Percentiles rank a stretch among this genome's conserved stretches.
Evolutionary conservation across 768 basidiomycete species (phyloP).

Genomic region (Mycena belliarum): DNA sequence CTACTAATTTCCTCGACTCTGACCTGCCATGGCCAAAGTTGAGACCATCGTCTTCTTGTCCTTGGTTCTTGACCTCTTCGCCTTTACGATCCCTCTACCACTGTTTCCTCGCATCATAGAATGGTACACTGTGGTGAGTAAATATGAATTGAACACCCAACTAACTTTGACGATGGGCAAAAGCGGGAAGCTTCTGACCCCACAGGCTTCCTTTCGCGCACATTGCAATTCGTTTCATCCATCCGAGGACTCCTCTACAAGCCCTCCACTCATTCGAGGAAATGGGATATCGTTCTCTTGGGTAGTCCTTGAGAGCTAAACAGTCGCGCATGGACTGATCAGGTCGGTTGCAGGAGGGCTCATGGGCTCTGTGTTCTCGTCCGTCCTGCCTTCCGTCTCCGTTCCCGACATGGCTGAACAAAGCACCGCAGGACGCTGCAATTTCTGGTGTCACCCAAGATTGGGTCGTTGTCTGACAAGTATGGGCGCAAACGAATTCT

Average conservation of each 20-base stretch:
- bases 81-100: constrained; percentile 94
- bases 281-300: constrained; percentile 95
- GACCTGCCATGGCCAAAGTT: constrained; percentile 56
- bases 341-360: constrained; percentile 66
- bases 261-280: constrained; percentile 58
- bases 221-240: constrained; percentile 64
- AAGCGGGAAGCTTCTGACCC: constrained; percentile 75
- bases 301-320: constrained; percentile 41
- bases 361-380: constrained; percentile 95
- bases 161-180: constrained; percentile 2
- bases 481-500: constrained; percentile 87
- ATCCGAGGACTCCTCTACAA: constrained; percentile 68
- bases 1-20: background rate
- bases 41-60: constrained; percentile 88
- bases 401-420: constrained; percentile 26
- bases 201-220: constrained; percentile 70
- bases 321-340: background rate
- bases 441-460: constrained; percentile 79
- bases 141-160: background rate
- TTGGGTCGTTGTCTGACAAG: constrained; percentile 84
- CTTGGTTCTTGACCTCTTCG: constrained; percentile 85
- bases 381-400: constrained; percentile 33
- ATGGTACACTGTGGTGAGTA: constrained; percentile 77
- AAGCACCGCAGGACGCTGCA: constrained; percentile 66
- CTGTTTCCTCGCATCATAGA: constrained; percentile 97